phyloP scores from a whole-genome alignment of 768 basidiomycete species.

The Porphyrellus cyaneotinctus region DNA sequence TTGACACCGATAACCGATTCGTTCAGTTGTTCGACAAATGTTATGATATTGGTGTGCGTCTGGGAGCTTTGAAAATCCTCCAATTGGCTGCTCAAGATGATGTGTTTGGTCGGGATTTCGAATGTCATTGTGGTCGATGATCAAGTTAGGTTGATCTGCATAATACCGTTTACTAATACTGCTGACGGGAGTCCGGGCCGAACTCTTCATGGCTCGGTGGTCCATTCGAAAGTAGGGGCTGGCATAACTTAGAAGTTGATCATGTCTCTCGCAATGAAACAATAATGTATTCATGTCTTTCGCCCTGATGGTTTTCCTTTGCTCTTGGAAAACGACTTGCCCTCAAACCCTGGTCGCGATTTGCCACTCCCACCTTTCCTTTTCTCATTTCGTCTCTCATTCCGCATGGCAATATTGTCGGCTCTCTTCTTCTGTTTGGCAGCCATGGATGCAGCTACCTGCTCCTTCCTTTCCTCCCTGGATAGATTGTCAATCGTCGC shows the following conservation, averaged over 20 bases:
- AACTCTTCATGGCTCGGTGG: no score
- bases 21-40: slow-evolving; percentile 74
- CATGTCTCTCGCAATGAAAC: no score
- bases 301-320: slow-evolving; percentile 31
- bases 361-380: slow-evolving; percentile 52
- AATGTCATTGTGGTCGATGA: slow-evolving; percentile 34
- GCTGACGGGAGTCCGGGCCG: no score
- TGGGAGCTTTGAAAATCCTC: slow-evolving; percentile 73
- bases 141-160: not conserved
- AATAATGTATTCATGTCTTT: slow-evolving; percentile 16
- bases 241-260: no score
- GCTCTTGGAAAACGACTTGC: slow-evolving; percentile 68
- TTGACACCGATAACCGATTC: slow-evolving; percentile 71
- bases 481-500: not conserved
- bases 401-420: slow-evolving; percentile 86
- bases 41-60: slow-evolving; percentile 63
- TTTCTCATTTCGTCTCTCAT: slow-evolving; percentile 67
- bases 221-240: no score
- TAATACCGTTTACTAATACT: not conserved
- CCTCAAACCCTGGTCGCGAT: slow-evolving; percentile 84
- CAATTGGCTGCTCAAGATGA: slow-evolving; percentile 75
- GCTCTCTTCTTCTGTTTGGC: slow-evolving; percentile 86
- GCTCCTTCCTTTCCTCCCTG: slow-evolving; percentile 87
- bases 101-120: slow-evolving; percentile 59
- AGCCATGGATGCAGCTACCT: slow-evolving; percentile 67